Conservation (phyloP, 306 rosid species). For the Pyrus communis region DNA sequence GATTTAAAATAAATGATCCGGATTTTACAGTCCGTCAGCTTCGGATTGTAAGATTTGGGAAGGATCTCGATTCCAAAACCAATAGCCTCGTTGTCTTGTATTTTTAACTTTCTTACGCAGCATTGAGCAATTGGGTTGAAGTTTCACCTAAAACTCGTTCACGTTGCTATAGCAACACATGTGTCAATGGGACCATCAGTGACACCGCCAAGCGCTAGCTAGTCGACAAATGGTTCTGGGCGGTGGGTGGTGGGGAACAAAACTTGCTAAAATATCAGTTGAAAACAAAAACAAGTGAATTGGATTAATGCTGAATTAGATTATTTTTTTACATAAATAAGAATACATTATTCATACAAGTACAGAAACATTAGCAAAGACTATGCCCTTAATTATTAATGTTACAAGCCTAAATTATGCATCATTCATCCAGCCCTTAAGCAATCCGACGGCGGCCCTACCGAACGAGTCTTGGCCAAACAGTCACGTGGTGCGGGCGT, state of each 20-base stretch:
- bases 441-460: neutral
- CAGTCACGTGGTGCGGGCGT: too few relatives aligned
- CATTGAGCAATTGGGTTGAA: too few relatives aligned
- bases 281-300: neutral
- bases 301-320: neutral
- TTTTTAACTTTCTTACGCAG: too few relatives aligned
- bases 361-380: neutral
- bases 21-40: too few relatives aligned
- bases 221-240: neutral
- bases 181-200: neutral
- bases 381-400: neutral
- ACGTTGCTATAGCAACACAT: neutral
- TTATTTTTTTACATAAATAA: neutral
- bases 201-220: neutral
- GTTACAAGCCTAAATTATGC: neutral
- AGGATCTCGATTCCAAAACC: too few relatives aligned
- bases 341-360: neutral
- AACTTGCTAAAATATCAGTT: neutral
- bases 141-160: neutral
- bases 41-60: too few relatives aligned
- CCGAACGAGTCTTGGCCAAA: too few relatives aligned
- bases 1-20: too few relatives aligned
- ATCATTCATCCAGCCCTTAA: neutral
- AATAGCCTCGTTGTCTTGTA: too few relatives aligned
- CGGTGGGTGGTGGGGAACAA: neutral